These are phyloP conservation scores for Aspergillus conjunctus DNA, from an alignment of 495 filamentous ascomycete genomes.

Conservation along the genomic window DNA sequence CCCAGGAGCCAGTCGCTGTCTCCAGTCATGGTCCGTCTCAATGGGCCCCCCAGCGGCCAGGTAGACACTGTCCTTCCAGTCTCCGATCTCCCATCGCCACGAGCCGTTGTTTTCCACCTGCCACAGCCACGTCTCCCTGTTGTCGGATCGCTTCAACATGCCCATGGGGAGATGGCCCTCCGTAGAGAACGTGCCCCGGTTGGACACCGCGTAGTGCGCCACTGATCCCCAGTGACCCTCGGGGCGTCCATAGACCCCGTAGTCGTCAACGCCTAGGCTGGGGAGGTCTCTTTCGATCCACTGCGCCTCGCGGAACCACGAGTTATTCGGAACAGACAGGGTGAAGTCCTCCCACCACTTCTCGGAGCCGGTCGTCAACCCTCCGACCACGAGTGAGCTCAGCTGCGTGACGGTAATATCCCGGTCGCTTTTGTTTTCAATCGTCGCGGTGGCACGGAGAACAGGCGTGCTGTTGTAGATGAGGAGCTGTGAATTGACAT, in stretches of 20 bases:
- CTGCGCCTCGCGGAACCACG: conserved; percentile 33
- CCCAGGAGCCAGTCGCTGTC: conserved; percentile 14
- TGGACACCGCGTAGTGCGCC: conserved; percentile 21
- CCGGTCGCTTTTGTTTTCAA: conserved; percentile 16
- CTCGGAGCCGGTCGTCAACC: conserved; percentile 19
- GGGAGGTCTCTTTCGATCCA: conserved; percentile 26
- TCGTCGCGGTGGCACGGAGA: conserved; percentile 17
- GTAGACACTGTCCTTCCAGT: conserved; percentile 29
- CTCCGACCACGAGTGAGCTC: conserved; percentile 25
- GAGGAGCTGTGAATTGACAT: conserved; percentile 14
- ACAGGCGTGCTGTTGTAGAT: conserved; percentile 19
- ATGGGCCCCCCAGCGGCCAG: conserved; percentile 26
- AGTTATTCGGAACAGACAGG: conserved; percentile 22
- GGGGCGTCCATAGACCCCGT: conserved; percentile 22
- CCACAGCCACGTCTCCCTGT: conserved; percentile 29
- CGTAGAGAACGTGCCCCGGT: conserved; percentile 26
- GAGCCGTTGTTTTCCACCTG: conserved; percentile 33
- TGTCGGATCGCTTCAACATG: conserved; percentile 14
- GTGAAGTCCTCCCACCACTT: conserved; percentile 26
- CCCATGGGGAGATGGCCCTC: conserved; percentile 27
- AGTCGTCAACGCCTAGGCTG: conserved; percentile 26
- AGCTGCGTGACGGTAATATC: conserved; percentile 21
- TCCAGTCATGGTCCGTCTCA: conserved; percentile 25
- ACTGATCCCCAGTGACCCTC: conserved; percentile 20
- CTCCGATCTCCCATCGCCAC: conserved; percentile 34